phyloP scores from a whole-genome alignment of 1,284 basidiomycete genomes.

The Ganoderma boninense region DNA sequence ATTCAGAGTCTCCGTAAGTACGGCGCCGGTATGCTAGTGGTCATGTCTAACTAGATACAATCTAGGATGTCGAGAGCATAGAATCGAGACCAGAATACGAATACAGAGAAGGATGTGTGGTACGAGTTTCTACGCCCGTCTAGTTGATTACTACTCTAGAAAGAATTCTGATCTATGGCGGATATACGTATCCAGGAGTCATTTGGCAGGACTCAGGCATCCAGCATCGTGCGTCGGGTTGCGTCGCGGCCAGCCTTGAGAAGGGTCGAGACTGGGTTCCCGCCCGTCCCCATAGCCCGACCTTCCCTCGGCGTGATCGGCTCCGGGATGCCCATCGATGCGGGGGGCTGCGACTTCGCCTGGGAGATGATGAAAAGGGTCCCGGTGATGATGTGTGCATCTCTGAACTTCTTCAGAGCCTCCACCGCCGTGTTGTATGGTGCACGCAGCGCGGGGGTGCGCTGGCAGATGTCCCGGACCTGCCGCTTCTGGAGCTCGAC shows the following conservation, averaged over 20 bases:
- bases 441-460: constrained; percentile 64
- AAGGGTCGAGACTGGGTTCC: constrained; percentile 82
- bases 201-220: constrained; percentile 25
- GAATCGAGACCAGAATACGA: neutral
- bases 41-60: constrained; percentile 8
- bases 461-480: constrained; percentile 66
- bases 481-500: constrained; percentile 58
- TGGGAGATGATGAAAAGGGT: constrained; percentile 86
- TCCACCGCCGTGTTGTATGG: constrained; percentile 84
- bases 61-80: constrained; percentile 7
- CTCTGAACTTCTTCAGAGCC: constrained; percentile 83
- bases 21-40: too few species aligned
- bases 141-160: constrained; percentile 14
- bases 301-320: constrained; percentile 57
- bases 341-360: constrained; percentile 64
- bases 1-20: neutral
- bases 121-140: neutral
- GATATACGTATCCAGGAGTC: neutral
- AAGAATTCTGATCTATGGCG: neutral
- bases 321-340: constrained; percentile 44
- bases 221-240: constrained; percentile 72
- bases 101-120: neutral
- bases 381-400: constrained; percentile 90
- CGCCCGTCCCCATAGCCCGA: constrained; percentile 83
- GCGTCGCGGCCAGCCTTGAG: constrained; percentile 91